phyloP scores from a whole-genome alignment of 257 asterid species.

The Coffea canephora region DNA sequence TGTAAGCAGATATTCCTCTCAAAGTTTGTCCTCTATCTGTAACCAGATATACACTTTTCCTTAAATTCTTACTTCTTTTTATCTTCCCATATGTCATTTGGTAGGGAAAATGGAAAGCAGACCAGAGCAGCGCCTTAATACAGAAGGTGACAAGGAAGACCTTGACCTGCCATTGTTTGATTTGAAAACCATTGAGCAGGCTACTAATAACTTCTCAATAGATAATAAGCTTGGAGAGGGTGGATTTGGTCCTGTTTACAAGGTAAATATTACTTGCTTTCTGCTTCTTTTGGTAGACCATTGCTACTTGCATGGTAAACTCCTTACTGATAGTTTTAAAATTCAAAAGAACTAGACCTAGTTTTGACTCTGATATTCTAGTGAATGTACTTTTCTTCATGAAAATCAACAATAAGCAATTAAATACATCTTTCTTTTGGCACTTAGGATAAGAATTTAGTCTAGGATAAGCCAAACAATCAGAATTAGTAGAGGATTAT shows the following conservation, averaged over 20 bases:
- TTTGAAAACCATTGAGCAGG: constrained; percentile 22
- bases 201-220: constrained; percentile 39
- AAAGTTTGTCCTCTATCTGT: too few relatives aligned
- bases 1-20: not conserved
- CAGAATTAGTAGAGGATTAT: too few relatives aligned
- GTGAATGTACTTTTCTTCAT: not conserved
- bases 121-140: not conserved
- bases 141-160: constrained; percentile 15
- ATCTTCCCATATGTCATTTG: not conserved
- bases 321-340: too few relatives aligned
- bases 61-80: not conserved
- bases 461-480: not conserved
- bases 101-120: constrained; percentile 1
- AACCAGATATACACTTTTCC: too few relatives aligned
- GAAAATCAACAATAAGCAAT: not conserved
- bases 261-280: not conserved
- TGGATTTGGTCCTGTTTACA: constrained; percentile 38
- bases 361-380: too few relatives aligned
- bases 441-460: not conserved
- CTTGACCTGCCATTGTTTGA: constrained; percentile 40
- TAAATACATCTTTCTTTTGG: not conserved
- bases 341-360: not conserved
- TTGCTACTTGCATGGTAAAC: too few relatives aligned
- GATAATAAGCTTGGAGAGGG: constrained; percentile 52
- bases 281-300: too few relatives aligned